Evolutionary conservation across 2,329 filamentous ascomycete genomes (phyloP).

Genomic region (Beauveria asiatica): DNA sequence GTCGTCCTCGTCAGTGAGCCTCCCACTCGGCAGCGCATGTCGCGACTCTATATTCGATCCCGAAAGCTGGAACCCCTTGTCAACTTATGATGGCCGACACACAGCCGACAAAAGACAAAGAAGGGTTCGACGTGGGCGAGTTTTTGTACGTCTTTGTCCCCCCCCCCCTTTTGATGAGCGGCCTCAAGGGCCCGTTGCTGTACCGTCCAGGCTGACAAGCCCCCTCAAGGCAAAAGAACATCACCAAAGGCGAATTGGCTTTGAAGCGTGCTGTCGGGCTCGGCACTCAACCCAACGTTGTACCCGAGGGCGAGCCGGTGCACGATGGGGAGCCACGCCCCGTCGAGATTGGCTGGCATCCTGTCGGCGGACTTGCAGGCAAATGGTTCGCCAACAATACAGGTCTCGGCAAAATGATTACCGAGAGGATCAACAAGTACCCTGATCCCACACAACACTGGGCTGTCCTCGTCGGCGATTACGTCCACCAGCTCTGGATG

Average conservation of each 20-base stretch:
- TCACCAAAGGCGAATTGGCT: conserved; percentile 27
- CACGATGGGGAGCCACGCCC: conserved; percentile 23
- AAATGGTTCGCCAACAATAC: conserved; percentile 52
- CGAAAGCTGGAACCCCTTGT: not conserved
- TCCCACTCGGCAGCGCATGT: not conserved
- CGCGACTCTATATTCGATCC: not conserved
- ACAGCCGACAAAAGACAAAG: not conserved
- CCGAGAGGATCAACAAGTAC: conserved; percentile 43
- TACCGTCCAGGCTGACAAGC: not conserved
- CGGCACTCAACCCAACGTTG: conserved; percentile 23
- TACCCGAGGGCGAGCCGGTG: conserved; percentile 21
- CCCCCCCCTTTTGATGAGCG: not conserved
- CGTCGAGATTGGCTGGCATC: conserved; percentile 50
- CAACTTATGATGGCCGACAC: not conserved
- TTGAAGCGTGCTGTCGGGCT: conserved; percentile 28
- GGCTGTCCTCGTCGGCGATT: conserved; percentile 49
- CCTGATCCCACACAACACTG: conserved; percentile 54
- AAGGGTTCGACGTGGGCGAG: conserved; percentile 8
- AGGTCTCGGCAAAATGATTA: conserved; percentile 46
- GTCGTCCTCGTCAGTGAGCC: not conserved
- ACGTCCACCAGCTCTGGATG: conserved; percentile 52
- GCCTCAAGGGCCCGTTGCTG: not conserved
- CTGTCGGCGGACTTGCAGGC: conserved; percentile 45
- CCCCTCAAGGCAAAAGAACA: conserved; percentile 20
- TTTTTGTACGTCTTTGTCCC: not conserved